A percentile compares a stretch with the other conserved stretches of the same genome.
phyloP scores from a whole-genome alignment of 805 yeast genomes.

The Ogataea chonburiensis region DNA sequence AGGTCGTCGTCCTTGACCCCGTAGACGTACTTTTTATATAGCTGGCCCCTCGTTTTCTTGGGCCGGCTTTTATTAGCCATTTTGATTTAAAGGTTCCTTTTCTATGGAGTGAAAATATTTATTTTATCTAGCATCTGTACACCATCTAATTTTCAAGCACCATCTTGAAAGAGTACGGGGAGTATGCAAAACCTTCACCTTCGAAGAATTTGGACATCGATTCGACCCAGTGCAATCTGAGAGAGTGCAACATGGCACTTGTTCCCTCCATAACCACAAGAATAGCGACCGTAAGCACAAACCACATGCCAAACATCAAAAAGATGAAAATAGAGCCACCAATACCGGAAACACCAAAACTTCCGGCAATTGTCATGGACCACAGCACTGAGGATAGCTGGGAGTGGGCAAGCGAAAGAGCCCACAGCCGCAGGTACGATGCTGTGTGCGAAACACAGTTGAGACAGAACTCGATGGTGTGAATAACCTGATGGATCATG shows the following conservation, averaged over 20 bases:
- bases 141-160: constrained; percentile 15
- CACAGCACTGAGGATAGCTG: constrained; percentile 93
- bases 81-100: constrained; percentile 1
- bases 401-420: constrained; percentile 93
- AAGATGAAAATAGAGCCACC: constrained; percentile 75
- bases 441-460: constrained; percentile 99
- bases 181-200: constrained; percentile 92
- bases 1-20: constrained; percentile 35
- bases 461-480: constrained; percentile 95
- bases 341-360: constrained; percentile 65
- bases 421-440: constrained; percentile 95
- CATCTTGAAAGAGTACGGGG: constrained; percentile 71
- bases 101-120: constrained; percentile 3
- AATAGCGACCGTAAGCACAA: constrained; percentile 83
- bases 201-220: constrained; percentile 97
- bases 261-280: constrained; percentile 98
- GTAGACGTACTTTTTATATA: constrained; percentile 68
- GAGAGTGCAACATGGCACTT: constrained; percentile 97
- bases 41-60: constrained; percentile 73
- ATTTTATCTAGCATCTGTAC: constrained; percentile 10
- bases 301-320: constrained; percentile 91
- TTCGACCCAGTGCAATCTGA: constrained; percentile 99
- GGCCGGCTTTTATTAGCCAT: constrained; percentile 92
- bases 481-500: constrained; percentile 95
- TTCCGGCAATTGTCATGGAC: constrained; percentile 87